phyloP scores from a whole-genome alignment of 345 rosid genomes.

The Corchorus olitorius region DNA sequence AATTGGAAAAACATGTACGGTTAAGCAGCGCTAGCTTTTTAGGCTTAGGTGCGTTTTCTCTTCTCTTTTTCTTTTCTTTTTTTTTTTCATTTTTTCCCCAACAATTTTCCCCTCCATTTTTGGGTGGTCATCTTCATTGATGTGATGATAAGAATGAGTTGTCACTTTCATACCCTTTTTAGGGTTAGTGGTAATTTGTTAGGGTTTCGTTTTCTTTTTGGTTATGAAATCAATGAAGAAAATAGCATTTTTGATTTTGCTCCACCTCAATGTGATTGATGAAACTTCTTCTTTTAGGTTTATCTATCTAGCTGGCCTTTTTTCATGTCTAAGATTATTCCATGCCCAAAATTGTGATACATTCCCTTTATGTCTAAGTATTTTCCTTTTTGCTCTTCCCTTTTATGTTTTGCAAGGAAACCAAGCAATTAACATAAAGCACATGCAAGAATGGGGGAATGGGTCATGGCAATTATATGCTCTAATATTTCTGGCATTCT shows the following conservation, averaged over 20 bases:
- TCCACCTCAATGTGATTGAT: not conserved
- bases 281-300: not conserved
- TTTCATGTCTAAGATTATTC: not conserved
- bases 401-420: not conserved
- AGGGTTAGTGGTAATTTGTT: not conserved
- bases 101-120: not conserved
- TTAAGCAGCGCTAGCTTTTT: not conserved
- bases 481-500: not conserved
- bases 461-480: not conserved
- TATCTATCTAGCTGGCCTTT: not conserved
- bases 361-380: not conserved
- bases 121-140: not conserved
- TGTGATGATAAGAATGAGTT: conserved; percentile 7
- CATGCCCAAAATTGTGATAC: not conserved
- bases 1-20: not conserved
- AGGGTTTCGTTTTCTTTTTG: conserved; percentile 13
- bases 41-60: not conserved
- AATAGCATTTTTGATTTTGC: not conserved
- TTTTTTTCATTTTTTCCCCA: not conserved
- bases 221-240: not conserved
- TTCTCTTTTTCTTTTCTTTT: no score
- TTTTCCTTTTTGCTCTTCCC: not conserved
- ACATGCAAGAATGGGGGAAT: not conserved
- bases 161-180: not conserved
- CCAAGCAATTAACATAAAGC: not conserved